Evolutionary conservation across 108 stramenopile genomes (phyloP).

Genomic region (Skeletonema grethae): DNA sequence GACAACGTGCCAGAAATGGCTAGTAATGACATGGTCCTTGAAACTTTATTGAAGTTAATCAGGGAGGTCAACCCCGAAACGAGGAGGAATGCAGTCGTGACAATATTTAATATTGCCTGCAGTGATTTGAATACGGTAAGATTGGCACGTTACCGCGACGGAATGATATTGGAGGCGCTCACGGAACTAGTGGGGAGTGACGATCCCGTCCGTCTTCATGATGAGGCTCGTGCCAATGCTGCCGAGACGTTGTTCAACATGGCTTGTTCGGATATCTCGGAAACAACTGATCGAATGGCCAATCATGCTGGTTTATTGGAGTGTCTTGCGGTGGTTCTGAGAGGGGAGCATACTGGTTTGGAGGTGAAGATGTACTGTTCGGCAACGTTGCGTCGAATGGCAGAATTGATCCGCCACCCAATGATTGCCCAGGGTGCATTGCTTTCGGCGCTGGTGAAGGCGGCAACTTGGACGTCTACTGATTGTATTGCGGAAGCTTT

Average conservation of each 20-base stretch:
- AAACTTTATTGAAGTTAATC: slow-evolving; percentile 52
- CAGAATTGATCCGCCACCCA: slow-evolving; percentile 55
- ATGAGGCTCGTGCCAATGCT: slow-evolving; percentile 57
- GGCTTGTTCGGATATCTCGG: slow-evolving; percentile 49
- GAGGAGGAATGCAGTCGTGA: slow-evolving; percentile 52
- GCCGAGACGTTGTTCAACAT: slow-evolving; percentile 65
- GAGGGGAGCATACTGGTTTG: slow-evolving; percentile 41
- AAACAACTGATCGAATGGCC: slow-evolving; percentile 75
- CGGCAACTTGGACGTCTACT: slow-evolving; percentile 52
- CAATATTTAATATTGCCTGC: slow-evolving; percentile 59
- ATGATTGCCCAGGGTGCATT: slow-evolving; percentile 56
- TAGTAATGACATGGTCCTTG: slow-evolving; percentile 48
- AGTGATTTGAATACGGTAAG: slow-evolving; percentile 56
- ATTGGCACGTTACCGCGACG: slow-evolving; percentile 46
- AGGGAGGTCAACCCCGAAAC: slow-evolving; percentile 56
- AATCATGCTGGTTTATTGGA: slow-evolving; percentile 72
- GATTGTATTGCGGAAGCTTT: slow-evolving; percentile 60
- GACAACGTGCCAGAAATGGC: slow-evolving; percentile 65
- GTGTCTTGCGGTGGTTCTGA: slow-evolving; percentile 54
- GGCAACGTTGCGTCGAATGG: slow-evolving; percentile 59
- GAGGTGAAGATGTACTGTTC: slow-evolving; percentile 63
- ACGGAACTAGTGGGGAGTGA: slow-evolving; percentile 46
- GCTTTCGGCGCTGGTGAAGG: slow-evolving; percentile 58
- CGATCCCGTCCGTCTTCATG: slow-evolving; percentile 37
- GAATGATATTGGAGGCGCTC: slow-evolving; percentile 48